Evolutionary conservation across 2,329 filamentous ascomycete species (phyloP), one percentile per base, ranked within the genome.

Genomic region (Penicillium frequentans): DNA sequence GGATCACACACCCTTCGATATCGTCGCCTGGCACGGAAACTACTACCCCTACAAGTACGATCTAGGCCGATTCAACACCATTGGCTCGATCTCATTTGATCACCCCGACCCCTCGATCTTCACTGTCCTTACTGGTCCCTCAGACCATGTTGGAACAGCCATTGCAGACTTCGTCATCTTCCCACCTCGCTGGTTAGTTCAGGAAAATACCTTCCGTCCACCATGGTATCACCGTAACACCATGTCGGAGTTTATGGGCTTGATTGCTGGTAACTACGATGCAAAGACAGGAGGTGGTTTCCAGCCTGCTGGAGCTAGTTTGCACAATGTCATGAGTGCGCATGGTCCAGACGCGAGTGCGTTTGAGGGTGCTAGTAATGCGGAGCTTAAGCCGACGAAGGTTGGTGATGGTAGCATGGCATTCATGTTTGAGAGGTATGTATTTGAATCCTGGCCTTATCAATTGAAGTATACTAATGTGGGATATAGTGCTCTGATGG

Each of bases 31-130:
- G 89, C 89, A 93, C 69, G 90, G 90, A 45, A 89, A 86, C 61
- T 92, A 91, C 75, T 88, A 89, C 59, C 90, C 90, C 0, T 91
- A 86, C 82, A 93, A 93, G 75, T 93, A 93, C 76, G 90, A 92
- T 66, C 81, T 93, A 1, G 88, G 87, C 26, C 85, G 88, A 31
- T 93, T 91, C 80, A 89, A 88, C 75, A 86, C 85, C 44, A 86
- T 93, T 45, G 90, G 89, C 21, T 86, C 82, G 54, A 86, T 90
- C 62, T 88, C 85, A 8, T 90, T 85, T 68, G 90, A 93, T 71
- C 90, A 93, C 68, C 89, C 89, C 1, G 90, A 93, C 68, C 90
- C 90, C 0, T 87, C 83, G 60, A 91, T 93, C 71, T 93, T 88
- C 75, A 91, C 84, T 29, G 85, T 88, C 3, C 75, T 88, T 19